Percentiles rank a stretch among this genome's conserved stretches.
phyloP scores from a whole-genome alignment of 2,329 filamentous ascomycete species.

The Botrytis medusae region DNA sequence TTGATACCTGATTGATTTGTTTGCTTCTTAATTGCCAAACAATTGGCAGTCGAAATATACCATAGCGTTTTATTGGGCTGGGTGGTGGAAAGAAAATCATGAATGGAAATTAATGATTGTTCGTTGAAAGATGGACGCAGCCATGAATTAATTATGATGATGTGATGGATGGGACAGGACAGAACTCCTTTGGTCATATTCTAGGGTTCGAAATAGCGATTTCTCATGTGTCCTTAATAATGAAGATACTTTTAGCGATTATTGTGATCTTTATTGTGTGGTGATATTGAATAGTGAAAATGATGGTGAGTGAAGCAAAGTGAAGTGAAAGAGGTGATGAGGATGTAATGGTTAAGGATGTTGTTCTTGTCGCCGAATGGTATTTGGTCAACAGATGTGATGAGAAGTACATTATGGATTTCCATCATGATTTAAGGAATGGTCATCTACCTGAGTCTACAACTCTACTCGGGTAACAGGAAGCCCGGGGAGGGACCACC shows the following conservation, averaged over 20 bases:
- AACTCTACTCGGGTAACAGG: neutral
- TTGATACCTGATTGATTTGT: slow-evolving; percentile 8
- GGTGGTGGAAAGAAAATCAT: neutral
- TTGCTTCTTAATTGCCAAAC: slow-evolving; percentile 13
- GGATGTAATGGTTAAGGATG: neutral
- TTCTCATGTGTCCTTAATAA: neutral
- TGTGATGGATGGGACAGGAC: slow-evolving; percentile 4
- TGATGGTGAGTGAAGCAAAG: neutral
- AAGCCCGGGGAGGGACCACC: no score
- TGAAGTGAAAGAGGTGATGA: neutral
- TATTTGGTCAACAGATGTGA: neutral
- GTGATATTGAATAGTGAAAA: neutral
- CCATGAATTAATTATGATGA: slow-evolving; percentile 13
- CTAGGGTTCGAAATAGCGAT: neutral
- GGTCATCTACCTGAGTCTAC: neutral
- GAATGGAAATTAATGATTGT: neutral
- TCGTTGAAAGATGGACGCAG: neutral
- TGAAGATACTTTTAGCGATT: neutral
- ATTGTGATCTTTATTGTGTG: neutral
- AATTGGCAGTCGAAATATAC: slow-evolving; percentile 6
- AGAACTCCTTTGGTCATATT: neutral
- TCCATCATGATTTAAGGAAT: neutral
- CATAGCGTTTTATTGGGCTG: slow-evolving; percentile 1
- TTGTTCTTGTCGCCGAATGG: neutral
- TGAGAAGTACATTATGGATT: neutral